Evolutionary conservation across 2,329 filamentous ascomycete genomes (phyloP).

Genomic region (Ophiostoma ips): DNA sequence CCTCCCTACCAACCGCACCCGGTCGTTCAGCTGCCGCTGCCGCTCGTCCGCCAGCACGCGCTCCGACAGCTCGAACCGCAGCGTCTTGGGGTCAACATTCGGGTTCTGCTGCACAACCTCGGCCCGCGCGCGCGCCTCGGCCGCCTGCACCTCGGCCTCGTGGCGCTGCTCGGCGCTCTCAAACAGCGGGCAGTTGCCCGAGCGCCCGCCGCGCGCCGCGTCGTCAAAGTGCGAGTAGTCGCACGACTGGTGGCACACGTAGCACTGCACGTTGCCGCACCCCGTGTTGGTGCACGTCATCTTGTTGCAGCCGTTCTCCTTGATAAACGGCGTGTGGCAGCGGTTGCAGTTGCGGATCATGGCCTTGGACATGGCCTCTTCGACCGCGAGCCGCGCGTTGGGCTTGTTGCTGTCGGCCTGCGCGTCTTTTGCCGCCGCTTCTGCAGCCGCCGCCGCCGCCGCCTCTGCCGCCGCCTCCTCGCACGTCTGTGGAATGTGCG

Average conservation of each 20-base stretch:
- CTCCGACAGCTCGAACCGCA: conserved; percentile 47
- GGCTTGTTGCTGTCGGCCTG: conserved; percentile 40
- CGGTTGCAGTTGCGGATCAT: conserved; percentile 64
- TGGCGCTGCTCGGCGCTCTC: conserved; percentile 49
- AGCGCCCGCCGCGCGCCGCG: conserved; percentile 27
- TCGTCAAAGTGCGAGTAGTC: conserved; percentile 61
- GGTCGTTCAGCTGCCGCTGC: conserved; percentile 12
- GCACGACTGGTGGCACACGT: conserved; percentile 55
- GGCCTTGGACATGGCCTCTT: conserved; percentile 74
- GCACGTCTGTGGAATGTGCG: conserved; percentile 61
- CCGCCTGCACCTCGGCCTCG: conserved; percentile 45
- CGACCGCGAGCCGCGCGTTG: conserved; percentile 50
- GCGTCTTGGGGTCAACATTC: conserved; percentile 38
- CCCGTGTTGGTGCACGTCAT: conserved; percentile 51
- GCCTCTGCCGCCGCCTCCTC: conserved; percentile 52
- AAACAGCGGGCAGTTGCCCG: conserved; percentile 51
- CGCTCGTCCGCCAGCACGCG: conserved; percentile 31
- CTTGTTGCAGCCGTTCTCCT: conserved; percentile 70
- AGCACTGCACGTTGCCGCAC: conserved; percentile 45
- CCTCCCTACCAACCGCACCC: no score
- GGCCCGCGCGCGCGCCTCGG: conserved; percentile 43
- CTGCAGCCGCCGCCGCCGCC: no score
- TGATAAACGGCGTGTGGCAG: conserved; percentile 62
- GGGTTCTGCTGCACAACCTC: conserved; percentile 46
- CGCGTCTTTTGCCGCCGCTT: no score